These are phyloP conservation scores for Candida verbasci DNA, from an alignment of 805 yeast species.

Conservation along the genomic window DNA sequence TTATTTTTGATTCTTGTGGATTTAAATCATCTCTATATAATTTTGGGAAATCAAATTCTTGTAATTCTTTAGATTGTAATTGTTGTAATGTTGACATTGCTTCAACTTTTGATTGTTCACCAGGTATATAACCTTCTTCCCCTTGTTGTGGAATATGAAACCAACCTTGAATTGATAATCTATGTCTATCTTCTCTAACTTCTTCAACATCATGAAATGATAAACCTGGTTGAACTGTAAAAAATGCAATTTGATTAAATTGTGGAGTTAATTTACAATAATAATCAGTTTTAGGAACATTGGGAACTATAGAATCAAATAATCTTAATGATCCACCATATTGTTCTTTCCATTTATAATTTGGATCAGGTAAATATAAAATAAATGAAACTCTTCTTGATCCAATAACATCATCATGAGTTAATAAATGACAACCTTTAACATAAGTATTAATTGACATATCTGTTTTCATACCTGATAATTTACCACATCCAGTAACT, in stretches of 20 bases:
- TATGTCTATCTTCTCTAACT: slow-evolving; percentile 83
- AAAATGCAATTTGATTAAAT: slow-evolving; percentile 94
- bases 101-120: slow-evolving; percentile 77
- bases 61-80: slow-evolving; percentile 68
- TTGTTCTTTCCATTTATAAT: slow-evolving; percentile 78
- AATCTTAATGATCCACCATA: slow-evolving; percentile 92
- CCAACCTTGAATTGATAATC: slow-evolving; percentile 97
- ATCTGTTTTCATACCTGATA: slow-evolving; percentile 89
- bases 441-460: slow-evolving; percentile 88
- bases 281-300: slow-evolving; percentile 82
- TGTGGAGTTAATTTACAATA: slow-evolving; percentile 75
- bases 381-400: slow-evolving; percentile 91
- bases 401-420: slow-evolving; percentile 98
- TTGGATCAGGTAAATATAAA: slow-evolving; percentile 89
- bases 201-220: slow-evolving; percentile 99
- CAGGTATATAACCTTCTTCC: slow-evolving; percentile 78
- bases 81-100: slow-evolving; percentile 74
- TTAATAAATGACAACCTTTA: slow-evolving; percentile 87
- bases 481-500: slow-evolving; percentile 82
- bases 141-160: slow-evolving; percentile 95
- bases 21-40: slow-evolving; percentile 43
- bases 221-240: slow-evolving; percentile 92
- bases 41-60: slow-evolving; percentile 81
- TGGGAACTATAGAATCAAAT: slow-evolving; percentile 81
- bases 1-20: slow-evolving; percentile 30